A percentile compares a stretch with the other conserved stretches of the same genome.
These are phyloP conservation scores for Alternaria rosae DNA, from an alignment of 2,329 filamentous ascomycete genomes.

Conservation along the genomic window DNA sequence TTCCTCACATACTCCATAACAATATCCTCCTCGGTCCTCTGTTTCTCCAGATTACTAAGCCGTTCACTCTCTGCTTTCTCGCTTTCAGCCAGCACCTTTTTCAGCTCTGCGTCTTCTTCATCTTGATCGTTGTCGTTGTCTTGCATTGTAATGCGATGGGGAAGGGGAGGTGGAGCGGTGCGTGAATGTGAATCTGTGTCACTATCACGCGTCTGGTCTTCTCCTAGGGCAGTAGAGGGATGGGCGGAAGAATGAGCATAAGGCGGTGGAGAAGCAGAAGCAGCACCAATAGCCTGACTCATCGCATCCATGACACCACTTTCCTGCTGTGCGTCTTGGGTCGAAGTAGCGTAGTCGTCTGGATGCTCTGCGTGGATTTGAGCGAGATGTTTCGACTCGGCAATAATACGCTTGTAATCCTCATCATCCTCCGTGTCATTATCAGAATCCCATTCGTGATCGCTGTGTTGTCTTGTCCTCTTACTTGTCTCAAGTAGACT, in stretches of 20 bases:
- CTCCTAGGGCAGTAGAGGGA: too few species aligned
- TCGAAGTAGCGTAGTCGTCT: constrained; percentile 21
- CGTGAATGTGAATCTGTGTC: not conserved
- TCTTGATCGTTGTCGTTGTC: constrained; percentile 20
- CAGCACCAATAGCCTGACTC: constrained; percentile 11
- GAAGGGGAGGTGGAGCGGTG: not conserved
- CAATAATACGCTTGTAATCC: constrained; percentile 47
- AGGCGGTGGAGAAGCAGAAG: not conserved
- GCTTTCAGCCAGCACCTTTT: constrained; percentile 38
- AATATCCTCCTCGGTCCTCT: constrained; percentile 71
- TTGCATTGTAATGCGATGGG: not conserved
- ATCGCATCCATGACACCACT: constrained; percentile 15
- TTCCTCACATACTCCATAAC: constrained; percentile 79
- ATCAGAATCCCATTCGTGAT: constrained; percentile 39
- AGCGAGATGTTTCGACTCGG: constrained; percentile 43
- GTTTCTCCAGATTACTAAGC: constrained; percentile 52
- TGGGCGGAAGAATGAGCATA: not conserved
- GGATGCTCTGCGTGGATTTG: constrained; percentile 33
- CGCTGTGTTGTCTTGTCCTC: constrained; percentile 23
- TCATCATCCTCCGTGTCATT: constrained; percentile 46
- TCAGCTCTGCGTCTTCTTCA: constrained; percentile 35
- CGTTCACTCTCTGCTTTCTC: constrained; percentile 41
- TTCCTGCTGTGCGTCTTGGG: constrained; percentile 14
- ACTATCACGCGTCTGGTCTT: too few species aligned
- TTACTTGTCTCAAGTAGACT: constrained; percentile 54